Evolutionary conservation across 164 flowering plant genomes (phyloP), one percentile per base, ranked within the genome.

Genomic region (Vitis rotundifolia): DNA sequence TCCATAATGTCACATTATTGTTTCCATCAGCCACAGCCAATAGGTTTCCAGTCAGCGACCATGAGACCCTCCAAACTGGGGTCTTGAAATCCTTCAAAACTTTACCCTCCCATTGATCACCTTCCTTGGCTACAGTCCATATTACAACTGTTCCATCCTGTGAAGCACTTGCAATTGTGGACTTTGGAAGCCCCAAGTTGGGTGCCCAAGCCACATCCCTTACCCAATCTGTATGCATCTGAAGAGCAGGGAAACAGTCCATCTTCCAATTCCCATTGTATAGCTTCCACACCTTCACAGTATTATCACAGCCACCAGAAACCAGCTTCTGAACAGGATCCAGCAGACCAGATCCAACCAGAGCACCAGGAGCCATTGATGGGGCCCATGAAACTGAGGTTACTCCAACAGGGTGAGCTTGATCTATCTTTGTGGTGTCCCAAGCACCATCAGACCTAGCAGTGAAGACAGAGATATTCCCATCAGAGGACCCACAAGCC

Each of bases 401-500:
- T 15, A 78, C 81, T 15, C 81, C 81, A 52, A 74, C 78, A 9
- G 80, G 83, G 66, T 80, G 83, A 12, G 83, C 83, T 55, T 77
- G 80, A 47, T 80, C 78, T 16, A 80, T 80, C 78, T 56, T 74
- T 2, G 72, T 59, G 12, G 83, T 74, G 64, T 80, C 83, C 83
- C 81, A 80, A 55, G 81, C 78, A 28, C 79, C 83, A 63, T 80
- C 83, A 49, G 74, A 61, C 50, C 80, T 74, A 7, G 69, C 80
- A 31, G 83, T 61, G 22, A 71, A 68, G 52, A 80, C 83, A 0
- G 83, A 80, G 48, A 80, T 80, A 31, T 77, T 80, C 47, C 83
- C 83, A 69, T 80, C 83, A 66, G 83, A 80, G 8, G 83, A 77
- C 72, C 83, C 83, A 72, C 83, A 80, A 18, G 83, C 81, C 72